Evolutionary conservation across 805 yeast species (phyloP).

Genomic region (Wickerhamomyces ciferrii): DNA sequence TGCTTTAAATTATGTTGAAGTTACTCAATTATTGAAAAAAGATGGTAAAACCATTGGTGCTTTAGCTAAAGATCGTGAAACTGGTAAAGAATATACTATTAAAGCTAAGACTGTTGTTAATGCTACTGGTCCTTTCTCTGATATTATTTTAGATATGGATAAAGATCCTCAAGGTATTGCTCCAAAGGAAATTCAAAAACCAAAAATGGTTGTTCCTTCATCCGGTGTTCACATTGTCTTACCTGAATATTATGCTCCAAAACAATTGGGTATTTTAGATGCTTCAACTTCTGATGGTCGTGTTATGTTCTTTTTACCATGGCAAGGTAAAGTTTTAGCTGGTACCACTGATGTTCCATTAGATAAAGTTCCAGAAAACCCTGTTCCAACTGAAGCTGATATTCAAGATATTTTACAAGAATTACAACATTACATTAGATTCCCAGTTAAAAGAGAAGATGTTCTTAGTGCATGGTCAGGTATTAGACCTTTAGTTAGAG

Average conservation of each 20-base stretch:
- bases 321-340: slow-evolving; percentile 96
- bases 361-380: slow-evolving; percentile 63
- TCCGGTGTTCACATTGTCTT: slow-evolving; percentile 90
- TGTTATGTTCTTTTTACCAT: slow-evolving; percentile 94
- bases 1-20: slow-evolving; percentile 81
- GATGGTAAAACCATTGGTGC: slow-evolving; percentile 68
- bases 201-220: slow-evolving; percentile 88
- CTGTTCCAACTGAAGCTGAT: slow-evolving; percentile 84
- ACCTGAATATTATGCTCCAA: slow-evolving; percentile 90
- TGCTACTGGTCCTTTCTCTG: slow-evolving; percentile 95
- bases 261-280: slow-evolving; percentile 81
- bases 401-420: slow-evolving; percentile 83
- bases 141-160: slow-evolving; percentile 82
- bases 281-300: slow-evolving; percentile 93
- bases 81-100: slow-evolving; percentile 56
- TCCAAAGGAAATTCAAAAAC: slow-evolving; percentile 43
- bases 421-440: slow-evolving; percentile 82
- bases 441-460: slow-evolving; percentile 85
- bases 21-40: slow-evolving; percentile 67
- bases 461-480: slow-evolving; percentile 97
- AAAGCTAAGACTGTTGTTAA: slow-evolving; percentile 74
- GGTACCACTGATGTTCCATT: slow-evolving; percentile 95
- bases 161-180: slow-evolving; percentile 61
- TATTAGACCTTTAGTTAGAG: slow-evolving; percentile 89
- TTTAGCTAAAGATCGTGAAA: slow-evolving; percentile 63